phyloP scores from a whole-genome alignment of 257 asterid genomes.

The Apocynum venetum region DNA sequence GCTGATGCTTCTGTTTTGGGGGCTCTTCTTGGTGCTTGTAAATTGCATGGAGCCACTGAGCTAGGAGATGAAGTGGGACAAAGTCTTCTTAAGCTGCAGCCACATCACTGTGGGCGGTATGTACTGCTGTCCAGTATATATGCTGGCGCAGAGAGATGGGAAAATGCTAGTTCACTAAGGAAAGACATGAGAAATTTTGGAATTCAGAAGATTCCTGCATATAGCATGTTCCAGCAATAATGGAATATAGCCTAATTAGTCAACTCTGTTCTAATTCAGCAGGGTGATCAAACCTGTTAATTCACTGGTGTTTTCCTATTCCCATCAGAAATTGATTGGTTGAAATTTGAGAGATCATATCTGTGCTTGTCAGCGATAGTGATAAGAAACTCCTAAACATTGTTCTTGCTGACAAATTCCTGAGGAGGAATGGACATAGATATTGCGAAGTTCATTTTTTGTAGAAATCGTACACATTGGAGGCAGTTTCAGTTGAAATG shows the following conservation, averaged over 20 bases:
- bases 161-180: constrained; percentile 64
- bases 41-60: constrained; percentile 63
- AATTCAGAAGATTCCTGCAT: constrained; percentile 66
- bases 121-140: constrained; percentile 69
- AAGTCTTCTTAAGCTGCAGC: constrained; percentile 51
- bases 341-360: no score
- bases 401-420: neutral
- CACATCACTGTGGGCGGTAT: constrained; percentile 56
- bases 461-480: neutral
- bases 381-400: neutral
- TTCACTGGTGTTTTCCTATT: no score
- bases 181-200: constrained; percentile 61
- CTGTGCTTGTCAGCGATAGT: no score
- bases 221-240: constrained; percentile 30
- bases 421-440: neutral
- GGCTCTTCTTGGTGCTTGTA: constrained; percentile 82
- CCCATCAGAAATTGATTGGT: no score
- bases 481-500: neutral
- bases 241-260: neutral
- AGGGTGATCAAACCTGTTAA: neutral
- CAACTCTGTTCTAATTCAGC: neutral
- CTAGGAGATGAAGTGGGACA: constrained; percentile 66
- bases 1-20: constrained; percentile 81
- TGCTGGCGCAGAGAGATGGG: constrained; percentile 77
- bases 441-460: no score